Conservation (phyloP, 495 filamentous ascomycete genomes). For the Pyrenula aspistea region DNA sequence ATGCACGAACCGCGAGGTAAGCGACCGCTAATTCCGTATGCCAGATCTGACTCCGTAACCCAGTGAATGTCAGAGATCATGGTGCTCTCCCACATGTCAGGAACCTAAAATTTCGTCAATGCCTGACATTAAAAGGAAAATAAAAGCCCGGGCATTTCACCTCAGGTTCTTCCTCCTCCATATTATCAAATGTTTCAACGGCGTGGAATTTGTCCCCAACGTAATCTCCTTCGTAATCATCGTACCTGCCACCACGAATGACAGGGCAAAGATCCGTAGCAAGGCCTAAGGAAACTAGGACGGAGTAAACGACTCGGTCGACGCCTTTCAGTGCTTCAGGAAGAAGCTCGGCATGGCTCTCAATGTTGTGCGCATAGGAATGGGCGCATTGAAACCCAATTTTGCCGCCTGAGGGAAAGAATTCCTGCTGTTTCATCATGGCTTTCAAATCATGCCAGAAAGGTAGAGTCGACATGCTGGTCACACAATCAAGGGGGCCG, state of each 20-base stretch:
- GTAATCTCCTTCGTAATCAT: too few species aligned
- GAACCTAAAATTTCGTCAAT: too few species aligned
- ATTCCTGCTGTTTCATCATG: neutral
- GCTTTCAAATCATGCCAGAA: neutral
- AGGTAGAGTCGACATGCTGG: neutral
- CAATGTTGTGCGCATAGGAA: conserved; percentile 11
- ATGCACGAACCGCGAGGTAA: too few species aligned
- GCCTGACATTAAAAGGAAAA: too few species aligned
- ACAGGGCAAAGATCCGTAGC: neutral
- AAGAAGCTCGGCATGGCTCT: conserved; percentile 2
- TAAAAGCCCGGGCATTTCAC: too few species aligned
- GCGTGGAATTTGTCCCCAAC: too few species aligned
- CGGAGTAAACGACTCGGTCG: conserved; percentile 9
- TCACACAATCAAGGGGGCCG: conserved; percentile 4
- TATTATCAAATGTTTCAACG: too few species aligned
- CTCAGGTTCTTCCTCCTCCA: too few species aligned
- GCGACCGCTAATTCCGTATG: too few species aligned
- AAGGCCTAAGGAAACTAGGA: neutral
- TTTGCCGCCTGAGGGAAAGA: conserved; percentile 2
- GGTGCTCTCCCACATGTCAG: too few species aligned
- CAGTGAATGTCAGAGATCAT: too few species aligned
- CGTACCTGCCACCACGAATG: conserved; percentile 1
- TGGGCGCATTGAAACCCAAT: conserved; percentile 16
- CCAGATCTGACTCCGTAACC: too few species aligned
- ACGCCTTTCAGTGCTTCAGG: conserved; percentile 14